A percentile compares a stretch with the other conserved stretches of the same genome.
Evolutionary conservation across 2,329 filamentous ascomycete genomes (phyloP).

Genomic region (Aphanocladium album): DNA sequence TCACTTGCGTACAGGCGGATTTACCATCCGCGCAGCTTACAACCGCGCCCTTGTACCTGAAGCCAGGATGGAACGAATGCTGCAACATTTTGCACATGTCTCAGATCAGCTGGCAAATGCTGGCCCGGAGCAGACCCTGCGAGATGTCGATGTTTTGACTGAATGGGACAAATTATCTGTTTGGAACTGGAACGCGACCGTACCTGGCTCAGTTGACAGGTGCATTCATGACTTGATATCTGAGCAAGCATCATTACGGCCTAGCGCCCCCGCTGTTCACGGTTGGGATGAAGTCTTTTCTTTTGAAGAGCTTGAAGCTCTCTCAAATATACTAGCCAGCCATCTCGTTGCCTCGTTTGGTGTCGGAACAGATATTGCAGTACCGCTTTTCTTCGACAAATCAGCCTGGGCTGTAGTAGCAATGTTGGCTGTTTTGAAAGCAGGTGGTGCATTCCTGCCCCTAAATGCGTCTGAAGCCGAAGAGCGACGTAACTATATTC

Average conservation of each 20-base stretch:
- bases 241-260: not conserved
- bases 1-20: constrained; percentile 9
- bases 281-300: constrained; percentile 3
- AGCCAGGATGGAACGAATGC: constrained; percentile 8
- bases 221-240: not conserved
- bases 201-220: not conserved
- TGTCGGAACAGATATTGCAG: constrained; percentile 10
- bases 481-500: not conserved
- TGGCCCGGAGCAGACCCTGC: not conserved
- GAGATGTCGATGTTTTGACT: constrained; percentile 3
- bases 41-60: constrained; percentile 11
- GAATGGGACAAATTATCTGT: not conserved
- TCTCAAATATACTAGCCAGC: constrained; percentile 2
- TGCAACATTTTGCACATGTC: constrained; percentile 10
- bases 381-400: constrained; percentile 7
- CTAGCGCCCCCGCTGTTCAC: not conserved
- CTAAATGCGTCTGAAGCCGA: not conserved
- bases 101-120: constrained; percentile 6
- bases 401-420: not conserved
- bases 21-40: constrained; percentile 7
- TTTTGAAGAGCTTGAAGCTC: constrained; percentile 13
- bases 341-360: constrained; percentile 3
- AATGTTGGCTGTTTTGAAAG: not conserved
- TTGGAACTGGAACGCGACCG: constrained; percentile 10
- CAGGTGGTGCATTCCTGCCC: not conserved